Conservation (phyloP, 176 grass and related monocot genomes). For the Ensete ventricosum region DNA sequence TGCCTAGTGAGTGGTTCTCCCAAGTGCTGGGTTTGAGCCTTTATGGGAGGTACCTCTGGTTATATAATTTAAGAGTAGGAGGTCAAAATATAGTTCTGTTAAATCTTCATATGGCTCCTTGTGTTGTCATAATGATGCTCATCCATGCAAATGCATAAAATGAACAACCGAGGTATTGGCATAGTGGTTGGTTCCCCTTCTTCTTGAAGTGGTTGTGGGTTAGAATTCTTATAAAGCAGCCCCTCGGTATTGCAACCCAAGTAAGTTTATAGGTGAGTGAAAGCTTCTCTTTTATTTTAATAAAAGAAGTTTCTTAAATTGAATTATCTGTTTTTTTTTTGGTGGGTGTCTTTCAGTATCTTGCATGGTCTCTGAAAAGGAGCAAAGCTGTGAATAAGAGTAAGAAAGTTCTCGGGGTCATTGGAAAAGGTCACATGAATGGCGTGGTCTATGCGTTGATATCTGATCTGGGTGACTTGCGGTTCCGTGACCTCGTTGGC, state of each 20-base stretch:
- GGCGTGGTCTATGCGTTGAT: constrained; percentile 74
- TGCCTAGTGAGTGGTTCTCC: background rate
- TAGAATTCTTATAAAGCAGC: no score
- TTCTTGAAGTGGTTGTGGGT: no score
- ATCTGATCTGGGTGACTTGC: constrained; percentile 71
- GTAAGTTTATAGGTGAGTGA: background rate
- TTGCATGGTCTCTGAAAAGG: constrained; percentile 91
- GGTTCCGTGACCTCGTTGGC: constrained; percentile 67
- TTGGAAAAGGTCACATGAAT: constrained; percentile 91
- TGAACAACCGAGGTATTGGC: no score
- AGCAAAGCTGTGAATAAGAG: constrained; percentile 91
- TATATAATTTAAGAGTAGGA: no score
- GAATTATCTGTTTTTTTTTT: background rate
- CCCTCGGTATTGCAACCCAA: background rate
- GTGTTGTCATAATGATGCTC: no score
- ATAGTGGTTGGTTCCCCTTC: no score
- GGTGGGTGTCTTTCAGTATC: constrained; percentile 36
- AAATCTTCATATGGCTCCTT: no score
- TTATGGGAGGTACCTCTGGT: no score
- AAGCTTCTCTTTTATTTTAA: no score
- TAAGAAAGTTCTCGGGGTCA: constrained; percentile 60
- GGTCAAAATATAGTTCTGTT: no score
- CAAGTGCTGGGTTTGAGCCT: no score
- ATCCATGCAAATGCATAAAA: no score
- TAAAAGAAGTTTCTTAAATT: background rate